Percentiles rank a stretch among this genome's conserved stretches.
Evolutionary conservation across 1,284 basidiomycete genomes (phyloP).

Genomic region (Tilletia caries): DNA sequence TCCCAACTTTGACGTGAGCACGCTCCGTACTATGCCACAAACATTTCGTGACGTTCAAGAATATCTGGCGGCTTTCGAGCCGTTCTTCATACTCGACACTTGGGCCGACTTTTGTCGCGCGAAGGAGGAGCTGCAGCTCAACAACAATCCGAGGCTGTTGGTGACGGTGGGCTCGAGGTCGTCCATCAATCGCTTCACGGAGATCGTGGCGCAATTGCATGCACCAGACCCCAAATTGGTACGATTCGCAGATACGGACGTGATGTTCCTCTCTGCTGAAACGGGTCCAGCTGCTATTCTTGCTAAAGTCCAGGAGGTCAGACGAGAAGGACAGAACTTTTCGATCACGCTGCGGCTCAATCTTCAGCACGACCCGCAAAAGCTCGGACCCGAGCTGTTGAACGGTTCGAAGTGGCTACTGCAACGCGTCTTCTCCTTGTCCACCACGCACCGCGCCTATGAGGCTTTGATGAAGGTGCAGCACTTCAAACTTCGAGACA

Average conservation of each 20-base stretch:
- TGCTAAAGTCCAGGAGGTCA: slow-evolving; percentile 74
- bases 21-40: slow-evolving; percentile 57
- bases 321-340: slow-evolving; percentile 59
- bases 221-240: slow-evolving; percentile 18
- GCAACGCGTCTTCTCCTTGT: slow-evolving; percentile 80
- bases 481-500: slow-evolving; percentile 72
- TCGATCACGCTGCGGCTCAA: slow-evolving; percentile 55
- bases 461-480: slow-evolving; percentile 77
- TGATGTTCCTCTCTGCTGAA: slow-evolving; percentile 70
- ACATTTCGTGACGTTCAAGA: slow-evolving; percentile 67
- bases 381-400: slow-evolving; percentile 54
- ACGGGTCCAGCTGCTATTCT: slow-evolving; percentile 64
- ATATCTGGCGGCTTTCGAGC: slow-evolving; percentile 75
- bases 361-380: slow-evolving; percentile 54
- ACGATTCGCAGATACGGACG: slow-evolving; percentile 52
- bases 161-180: not conserved
- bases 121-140: slow-evolving; percentile 62
- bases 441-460: slow-evolving; percentile 88
- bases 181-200: slow-evolving; percentile 1
- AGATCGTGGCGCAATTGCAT: slow-evolving; percentile 19
- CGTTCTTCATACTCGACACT: slow-evolving; percentile 82
- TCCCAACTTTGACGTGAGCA: slow-evolving; percentile 27
- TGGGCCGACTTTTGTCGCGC: slow-evolving; percentile 84
- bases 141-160: slow-evolving; percentile 21
- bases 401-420: slow-evolving; percentile 70